Evolutionary conservation across 2,329 filamentous ascomycete genomes (phyloP), one percentile per base, ranked within the genome.

Genomic region (Ciborinia camelliae): DNA sequence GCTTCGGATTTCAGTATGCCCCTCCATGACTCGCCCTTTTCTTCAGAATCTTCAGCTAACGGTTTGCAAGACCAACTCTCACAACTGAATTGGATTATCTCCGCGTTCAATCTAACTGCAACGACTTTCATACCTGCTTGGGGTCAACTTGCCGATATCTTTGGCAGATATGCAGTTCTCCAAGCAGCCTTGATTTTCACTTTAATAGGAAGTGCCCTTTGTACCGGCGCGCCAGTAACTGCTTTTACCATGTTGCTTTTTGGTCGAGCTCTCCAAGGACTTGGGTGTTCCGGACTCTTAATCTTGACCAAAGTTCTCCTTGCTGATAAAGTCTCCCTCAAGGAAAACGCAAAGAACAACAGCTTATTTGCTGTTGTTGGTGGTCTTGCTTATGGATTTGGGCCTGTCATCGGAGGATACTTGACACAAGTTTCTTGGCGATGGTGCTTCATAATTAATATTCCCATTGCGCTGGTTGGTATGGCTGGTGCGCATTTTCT

Each of bases 1-100:
- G 87, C 87, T 3, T 79, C 81, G 0, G 84, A 90, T 71, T 90
- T 90, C 73, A 75, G 84, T 86, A 74, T 64, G 79, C 72, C 12
- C 35, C 15, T 12, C 12, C 35, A 15, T 12, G 32, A 10, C 0
- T 12, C 10, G n/a, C 15, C 6, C 12, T 14, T 23, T 20, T 50
- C 5, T 20, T 28, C 1, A 28, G 4, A 2, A 37, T 9, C 15
- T 30, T 2, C 14, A 35, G 30, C 68, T 68, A 52, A 69, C 32
- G 6, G 15, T 0, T 26, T n/a, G 28, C 64, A 82, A 54, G 81
- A 80, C 66, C 73, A 85, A 71, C 72, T 85, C 5, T 79, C 82
- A 23, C 82, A 87, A 69, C 79, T 88, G 2, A 89, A 88, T 71
- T 90, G 86, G 86, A 88, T 91, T 71, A 83, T 90, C 23, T 87